Evolutionary conservation across 148 eudicot genomes (phyloP).

Genomic region (Vaccinium corymbosum): DNA sequence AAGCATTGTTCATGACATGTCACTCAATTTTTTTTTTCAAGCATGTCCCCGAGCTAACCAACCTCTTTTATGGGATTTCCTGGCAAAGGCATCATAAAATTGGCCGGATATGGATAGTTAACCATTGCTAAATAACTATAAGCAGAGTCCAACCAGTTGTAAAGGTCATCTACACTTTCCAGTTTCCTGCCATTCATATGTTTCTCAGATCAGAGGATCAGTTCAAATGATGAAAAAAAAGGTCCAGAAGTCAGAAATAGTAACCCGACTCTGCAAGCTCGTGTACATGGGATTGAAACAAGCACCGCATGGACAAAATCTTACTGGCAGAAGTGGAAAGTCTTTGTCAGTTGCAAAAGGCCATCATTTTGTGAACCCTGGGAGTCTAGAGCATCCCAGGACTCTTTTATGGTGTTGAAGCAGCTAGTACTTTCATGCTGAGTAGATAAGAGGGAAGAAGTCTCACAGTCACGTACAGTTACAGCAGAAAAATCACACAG

Average conservation of each 20-base stretch:
- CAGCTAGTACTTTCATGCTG: conserved; percentile 85
- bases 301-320: background rate
- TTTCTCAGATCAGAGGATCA: background rate
- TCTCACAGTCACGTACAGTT: background rate
- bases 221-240: background rate
- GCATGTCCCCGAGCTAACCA: conserved; percentile 40
- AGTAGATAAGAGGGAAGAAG: conserved; percentile 10
- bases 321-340: conserved; percentile 73
- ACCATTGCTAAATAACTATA: conserved; percentile 90
- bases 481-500: background rate
- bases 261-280: background rate
- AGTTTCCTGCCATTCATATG: conserved; percentile 49
- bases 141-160: conserved; percentile 74
- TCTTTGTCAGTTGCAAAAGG: conserved; percentile 51
- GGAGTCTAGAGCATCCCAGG: conserved; percentile 60
- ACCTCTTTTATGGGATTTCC: conserved; percentile 92
- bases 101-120: conserved; percentile 75
- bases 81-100: conserved; percentile 82
- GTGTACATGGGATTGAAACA: background rate
- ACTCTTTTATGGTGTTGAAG: conserved; percentile 75
- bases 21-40: background rate
- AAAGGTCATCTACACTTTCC: conserved; percentile 43
- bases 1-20: background rate
- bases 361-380: conserved; percentile 54
- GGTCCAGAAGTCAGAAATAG: background rate